These are phyloP conservation scores for Citeromyces matritensis DNA, from an alignment of 805 yeast species.

Conservation along the genomic window DNA sequence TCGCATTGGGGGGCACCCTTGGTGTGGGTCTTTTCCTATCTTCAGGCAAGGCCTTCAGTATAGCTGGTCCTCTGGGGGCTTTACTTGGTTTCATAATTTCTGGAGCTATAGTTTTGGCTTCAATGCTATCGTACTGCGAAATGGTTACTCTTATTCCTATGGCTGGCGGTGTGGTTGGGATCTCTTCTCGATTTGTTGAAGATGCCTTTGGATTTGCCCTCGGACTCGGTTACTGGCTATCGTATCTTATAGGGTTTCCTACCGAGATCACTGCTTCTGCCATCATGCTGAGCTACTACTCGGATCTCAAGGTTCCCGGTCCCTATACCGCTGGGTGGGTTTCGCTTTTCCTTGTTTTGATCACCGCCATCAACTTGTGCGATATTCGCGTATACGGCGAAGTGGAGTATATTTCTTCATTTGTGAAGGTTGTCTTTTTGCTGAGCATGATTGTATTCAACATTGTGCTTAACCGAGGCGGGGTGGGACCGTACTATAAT, in stretches of 20 bases:
- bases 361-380: conserved; percentile 37
- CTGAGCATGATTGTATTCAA: conserved; percentile 42
- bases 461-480: conserved; percentile 52
- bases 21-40: conserved; percentile 65
- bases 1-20: conserved; percentile 64
- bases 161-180: conserved; percentile 67
- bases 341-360: conserved; percentile 33
- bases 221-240: conserved; percentile 62
- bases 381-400: conserved; percentile 69
- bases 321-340: conserved; percentile 55
- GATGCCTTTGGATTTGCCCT: conserved; percentile 66
- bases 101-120: conserved; percentile 50
- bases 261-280: conserved; percentile 74
- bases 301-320: conserved; percentile 32
- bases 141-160: conserved; percentile 69
- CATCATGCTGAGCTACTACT: conserved; percentile 58
- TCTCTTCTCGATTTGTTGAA: conserved; percentile 61
- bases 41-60: conserved; percentile 57
- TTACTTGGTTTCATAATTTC: conserved; percentile 49
- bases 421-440: conserved; percentile 38
- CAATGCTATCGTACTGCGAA: conserved; percentile 67
- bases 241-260: conserved; percentile 60
- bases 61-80: conserved; percentile 70
- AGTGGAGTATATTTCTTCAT: conserved; percentile 47
- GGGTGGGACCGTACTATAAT: conserved; percentile 21